A percentile compares a stretch with the other conserved stretches of the same genome.
Evolutionary conservation across 148 eudicot species (phyloP).

Genomic region (Amaranthus palmeri): DNA sequence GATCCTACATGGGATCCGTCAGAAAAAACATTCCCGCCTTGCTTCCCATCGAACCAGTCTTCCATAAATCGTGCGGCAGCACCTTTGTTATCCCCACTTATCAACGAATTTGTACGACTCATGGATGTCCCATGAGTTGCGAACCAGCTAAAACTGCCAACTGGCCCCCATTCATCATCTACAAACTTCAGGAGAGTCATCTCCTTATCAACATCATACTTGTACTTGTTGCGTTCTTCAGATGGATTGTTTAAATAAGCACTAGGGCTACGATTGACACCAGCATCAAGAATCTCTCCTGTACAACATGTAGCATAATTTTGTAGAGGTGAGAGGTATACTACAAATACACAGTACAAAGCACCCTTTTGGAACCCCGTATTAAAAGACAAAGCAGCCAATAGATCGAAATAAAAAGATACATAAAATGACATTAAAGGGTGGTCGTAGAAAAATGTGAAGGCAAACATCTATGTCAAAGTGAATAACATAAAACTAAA

Average conservation of each 20-base stretch:
- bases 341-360: background rate
- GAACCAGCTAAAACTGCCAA: constrained; percentile 97
- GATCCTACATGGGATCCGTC: constrained; percentile 24
- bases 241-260: constrained; percentile 83
- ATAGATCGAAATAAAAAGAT: background rate
- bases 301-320: constrained; percentile 16
- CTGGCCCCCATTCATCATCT: constrained; percentile 87
- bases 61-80: constrained; percentile 98
- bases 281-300: constrained; percentile 91
- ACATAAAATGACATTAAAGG: background rate
- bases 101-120: constrained; percentile 86
- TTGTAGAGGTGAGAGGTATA: background rate
- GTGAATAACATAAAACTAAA: too few species aligned
- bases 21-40: constrained; percentile 29
- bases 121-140: constrained; percentile 99
- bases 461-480: too few species aligned
- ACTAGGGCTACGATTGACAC: constrained; percentile 86
- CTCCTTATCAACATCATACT: constrained; percentile 81
- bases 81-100: constrained; percentile 98
- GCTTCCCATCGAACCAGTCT: constrained; percentile 71
- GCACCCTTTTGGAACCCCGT: background rate
- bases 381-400: too few species aligned
- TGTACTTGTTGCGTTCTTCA: constrained; percentile 72
- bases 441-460: too few species aligned
- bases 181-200: constrained; percentile 93